phyloP scores from a whole-genome alignment of 2,329 filamentous ascomycete genomes.

The Scleromitrula shiraiana region DNA sequence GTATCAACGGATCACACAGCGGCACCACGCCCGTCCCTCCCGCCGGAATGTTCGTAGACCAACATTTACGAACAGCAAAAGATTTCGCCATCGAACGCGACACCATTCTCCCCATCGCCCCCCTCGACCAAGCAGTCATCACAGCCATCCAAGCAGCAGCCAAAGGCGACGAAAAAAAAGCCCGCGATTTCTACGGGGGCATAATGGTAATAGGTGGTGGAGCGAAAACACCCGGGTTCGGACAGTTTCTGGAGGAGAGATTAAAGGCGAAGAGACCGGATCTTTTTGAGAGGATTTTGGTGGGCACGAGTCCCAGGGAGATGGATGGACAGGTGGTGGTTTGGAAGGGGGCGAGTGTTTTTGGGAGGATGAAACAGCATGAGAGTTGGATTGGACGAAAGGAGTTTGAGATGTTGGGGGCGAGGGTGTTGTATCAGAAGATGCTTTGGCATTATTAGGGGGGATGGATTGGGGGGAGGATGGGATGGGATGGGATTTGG shows the following conservation, averaged over 20 bases:
- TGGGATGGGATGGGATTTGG: too few species aligned
- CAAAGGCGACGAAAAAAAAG: constrained; percentile 83
- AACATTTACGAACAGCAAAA: constrained; percentile 33
- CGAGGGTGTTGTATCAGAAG: constrained; percentile 78
- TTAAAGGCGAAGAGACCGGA: constrained; percentile 60
- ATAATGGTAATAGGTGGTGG: constrained; percentile 90
- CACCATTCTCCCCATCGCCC: constrained; percentile 69
- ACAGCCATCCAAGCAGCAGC: constrained; percentile 83
- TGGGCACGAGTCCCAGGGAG: constrained; percentile 71
- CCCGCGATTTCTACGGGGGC: constrained; percentile 78
- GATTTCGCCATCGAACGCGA: constrained; percentile 63
- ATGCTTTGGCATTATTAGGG: constrained; percentile 34
- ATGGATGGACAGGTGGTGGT: constrained; percentile 95
- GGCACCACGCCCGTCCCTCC: constrained; percentile 38
- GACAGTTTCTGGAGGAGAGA: constrained; percentile 73
- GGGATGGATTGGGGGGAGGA: too few species aligned
- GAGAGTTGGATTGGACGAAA: constrained; percentile 87
- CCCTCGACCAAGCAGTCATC: constrained; percentile 83
- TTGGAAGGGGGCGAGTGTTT: constrained; percentile 97
- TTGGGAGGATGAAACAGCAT: constrained; percentile 76
- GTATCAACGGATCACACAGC: constrained; percentile 39
- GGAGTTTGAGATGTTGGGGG: constrained; percentile 82
- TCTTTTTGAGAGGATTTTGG: constrained; percentile 51
- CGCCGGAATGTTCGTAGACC: constrained; percentile 31
- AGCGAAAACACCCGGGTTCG: constrained; percentile 71